Evolutionary conservation across 2,329 filamentous ascomycete species (phyloP), one percentile per base, ranked within the genome.

Genomic region (Blastomyces silverae): DNA sequence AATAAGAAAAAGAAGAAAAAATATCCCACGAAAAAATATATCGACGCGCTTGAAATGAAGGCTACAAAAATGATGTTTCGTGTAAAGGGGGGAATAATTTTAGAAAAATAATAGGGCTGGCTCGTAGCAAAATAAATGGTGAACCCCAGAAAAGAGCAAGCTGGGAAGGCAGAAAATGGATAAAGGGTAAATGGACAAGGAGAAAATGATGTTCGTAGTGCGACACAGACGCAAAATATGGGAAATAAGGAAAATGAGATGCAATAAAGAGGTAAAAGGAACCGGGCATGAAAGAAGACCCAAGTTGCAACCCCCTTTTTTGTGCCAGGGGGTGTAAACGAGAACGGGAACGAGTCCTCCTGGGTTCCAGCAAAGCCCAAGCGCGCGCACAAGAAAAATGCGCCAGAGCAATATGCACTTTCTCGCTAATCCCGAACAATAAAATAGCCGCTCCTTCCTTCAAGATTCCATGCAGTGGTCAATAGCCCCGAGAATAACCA

Each of bases 391-490:
- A 52, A 62, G 60, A 39, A 37, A 63, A 63, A 64, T 34, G 46
- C 53, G 44, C 53, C 39, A 37, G 53, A 60, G 25, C 59, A 34
- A 58, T 42, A 64, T 58, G 62, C 62, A 58, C 53, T 57, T 58
- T 31, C 62, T 59, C 44, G 56, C 62, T 50, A 58, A 64, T 59
- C 62, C 52, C 39, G 52, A 64, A 64, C 64, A 60, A 60, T 65
- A 64, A 17, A 67, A 64, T 37, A 64, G 44, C 37, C 53, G 31
- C 55, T 63, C 66, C 59, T 55, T 63, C 56, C 60, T 50, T 67
- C 65, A 64, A 69, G 22, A 64, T 64, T 64, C 63, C 46, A 64
- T 61, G 50, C 62, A 64, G 59, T 64, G 66, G 61, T 61, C 66
- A 65, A 66, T 70, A 67, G 67, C 60, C 53, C 48, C 48, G 50